A percentile compares a stretch with the other conserved stretches of the same genome.
Evolutionary conservation across 2,329 filamentous ascomycete genomes (phyloP).

Genomic region (Aureobasidium musti): DNA sequence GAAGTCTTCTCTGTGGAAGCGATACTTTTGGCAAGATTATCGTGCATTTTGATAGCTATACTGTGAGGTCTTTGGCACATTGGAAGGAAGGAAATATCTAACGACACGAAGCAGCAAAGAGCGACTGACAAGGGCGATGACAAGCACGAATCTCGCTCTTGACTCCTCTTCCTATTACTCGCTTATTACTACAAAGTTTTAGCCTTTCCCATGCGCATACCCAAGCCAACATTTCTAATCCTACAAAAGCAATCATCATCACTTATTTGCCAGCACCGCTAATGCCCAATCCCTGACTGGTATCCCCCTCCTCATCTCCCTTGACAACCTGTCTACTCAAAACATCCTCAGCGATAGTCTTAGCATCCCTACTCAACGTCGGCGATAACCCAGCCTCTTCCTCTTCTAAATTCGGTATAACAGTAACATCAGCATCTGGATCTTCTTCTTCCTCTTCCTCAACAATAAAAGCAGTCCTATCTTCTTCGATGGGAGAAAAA

Average conservation of each 20-base stretch:
- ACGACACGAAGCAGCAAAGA: no score
- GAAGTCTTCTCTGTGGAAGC: no score
- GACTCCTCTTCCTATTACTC: neutral
- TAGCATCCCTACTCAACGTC: neutral
- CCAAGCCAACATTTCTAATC: neutral
- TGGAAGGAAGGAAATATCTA: no score
- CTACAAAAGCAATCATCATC: neutral
- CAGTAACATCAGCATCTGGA: constrained; percentile 5
- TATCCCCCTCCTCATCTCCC: neutral
- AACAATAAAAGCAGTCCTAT: constrained; percentile 25
- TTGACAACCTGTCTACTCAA: neutral
- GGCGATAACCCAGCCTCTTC: neutral
- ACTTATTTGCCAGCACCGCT: neutral
- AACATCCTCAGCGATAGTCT: neutral
- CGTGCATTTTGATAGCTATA: no score
- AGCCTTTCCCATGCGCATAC: neutral
- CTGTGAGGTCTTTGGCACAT: no score
- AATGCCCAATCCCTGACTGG: constrained; percentile 1
- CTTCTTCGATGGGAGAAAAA: constrained; percentile 54
- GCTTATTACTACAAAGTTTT: neutral
- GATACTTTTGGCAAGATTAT: no score
- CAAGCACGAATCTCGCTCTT: neutral
- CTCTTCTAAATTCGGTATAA: neutral
- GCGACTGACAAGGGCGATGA: no score
- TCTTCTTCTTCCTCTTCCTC: constrained; percentile 11